Conservation (phyloP, 805 yeast species). For the Myxozyma kluyveri region DNA sequence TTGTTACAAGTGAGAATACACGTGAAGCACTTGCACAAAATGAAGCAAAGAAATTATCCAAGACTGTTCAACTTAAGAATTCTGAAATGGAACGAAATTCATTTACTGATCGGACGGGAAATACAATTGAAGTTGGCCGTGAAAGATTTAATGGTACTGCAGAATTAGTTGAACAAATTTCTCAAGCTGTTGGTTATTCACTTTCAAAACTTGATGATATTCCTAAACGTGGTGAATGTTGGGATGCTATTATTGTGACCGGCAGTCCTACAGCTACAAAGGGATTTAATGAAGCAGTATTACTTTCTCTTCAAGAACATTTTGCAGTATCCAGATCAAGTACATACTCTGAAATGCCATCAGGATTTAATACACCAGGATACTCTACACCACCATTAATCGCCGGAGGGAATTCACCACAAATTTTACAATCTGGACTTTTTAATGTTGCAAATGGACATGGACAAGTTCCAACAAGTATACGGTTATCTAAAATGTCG, state of each 20-base stretch:
- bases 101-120: constrained; percentile 61
- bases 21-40: constrained; percentile 59
- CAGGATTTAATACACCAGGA: constrained; percentile 38
- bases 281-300: constrained; percentile 72
- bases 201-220: constrained; percentile 62
- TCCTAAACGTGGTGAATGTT: constrained; percentile 72
- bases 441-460: constrained; percentile 33
- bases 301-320: constrained; percentile 56
- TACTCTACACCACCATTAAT: constrained; percentile 39
- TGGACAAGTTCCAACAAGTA: constrained; percentile 76
- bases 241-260: constrained; percentile 73
- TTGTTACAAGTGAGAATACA: constrained; percentile 75
- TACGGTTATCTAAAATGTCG: constrained; percentile 68
- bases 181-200: constrained; percentile 52
- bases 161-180: constrained; percentile 54
- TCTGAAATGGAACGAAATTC: constrained; percentile 69
- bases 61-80: constrained; percentile 47
- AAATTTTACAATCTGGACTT: neutral
- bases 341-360: constrained; percentile 41
- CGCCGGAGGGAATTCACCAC: constrained; percentile 10
- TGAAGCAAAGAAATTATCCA: constrained; percentile 37
- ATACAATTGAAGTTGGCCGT: constrained; percentile 68
- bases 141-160: constrained; percentile 84
- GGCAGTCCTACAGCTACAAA: constrained; percentile 75
- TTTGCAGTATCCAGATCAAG: constrained; percentile 46